Percentiles rank a stretch among this genome's conserved stretches.
Evolutionary conservation across 176 grass and related monocot genomes (phyloP).

Genomic region (Aechmea fasciata): DNA sequence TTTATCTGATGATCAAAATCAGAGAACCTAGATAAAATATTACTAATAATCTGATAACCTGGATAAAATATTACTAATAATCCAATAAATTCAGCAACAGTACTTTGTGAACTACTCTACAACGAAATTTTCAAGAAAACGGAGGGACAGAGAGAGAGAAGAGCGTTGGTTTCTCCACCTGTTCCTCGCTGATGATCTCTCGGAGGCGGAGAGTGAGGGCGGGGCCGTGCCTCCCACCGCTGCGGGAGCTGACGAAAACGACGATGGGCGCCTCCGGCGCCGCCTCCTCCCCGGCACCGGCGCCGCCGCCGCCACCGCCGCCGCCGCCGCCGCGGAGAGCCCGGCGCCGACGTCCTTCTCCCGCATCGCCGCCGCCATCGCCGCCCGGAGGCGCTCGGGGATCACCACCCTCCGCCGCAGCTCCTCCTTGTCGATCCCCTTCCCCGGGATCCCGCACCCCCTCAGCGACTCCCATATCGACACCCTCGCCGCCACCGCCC

Average conservation of each 20-base stretch:
- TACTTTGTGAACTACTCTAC: too few species aligned
- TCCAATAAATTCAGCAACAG: too few species aligned
- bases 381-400: conserved; percentile 54
- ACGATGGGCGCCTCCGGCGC: conserved; percentile 52
- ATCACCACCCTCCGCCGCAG: conserved; percentile 63
- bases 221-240: conserved; percentile 71
- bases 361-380: conserved; percentile 37
- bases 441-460: conserved; percentile 49
- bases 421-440: conserved; percentile 61
- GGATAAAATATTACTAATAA: too few species aligned
- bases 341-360: conserved; percentile 38
- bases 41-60: too few species aligned
- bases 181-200: conserved; percentile 85
- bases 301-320: not conserved
- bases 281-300: conserved; percentile 2
- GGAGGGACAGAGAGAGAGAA: not conserved
- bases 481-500: conserved; percentile 39
- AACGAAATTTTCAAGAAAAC: too few species aligned
- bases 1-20: too few species aligned
- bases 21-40: too few species aligned
- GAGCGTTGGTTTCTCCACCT: conserved; percentile 42
- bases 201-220: conserved; percentile 66
- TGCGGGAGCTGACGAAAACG: conserved; percentile 83
- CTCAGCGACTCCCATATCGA: conserved; percentile 89
- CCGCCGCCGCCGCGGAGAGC: conserved; percentile 8